Evolutionary conservation across 192 early-diverging fungal species (phyloP), one percentile per base, ranked within the genome.

Genomic region (Rhizophlyctis rosea): DNA sequence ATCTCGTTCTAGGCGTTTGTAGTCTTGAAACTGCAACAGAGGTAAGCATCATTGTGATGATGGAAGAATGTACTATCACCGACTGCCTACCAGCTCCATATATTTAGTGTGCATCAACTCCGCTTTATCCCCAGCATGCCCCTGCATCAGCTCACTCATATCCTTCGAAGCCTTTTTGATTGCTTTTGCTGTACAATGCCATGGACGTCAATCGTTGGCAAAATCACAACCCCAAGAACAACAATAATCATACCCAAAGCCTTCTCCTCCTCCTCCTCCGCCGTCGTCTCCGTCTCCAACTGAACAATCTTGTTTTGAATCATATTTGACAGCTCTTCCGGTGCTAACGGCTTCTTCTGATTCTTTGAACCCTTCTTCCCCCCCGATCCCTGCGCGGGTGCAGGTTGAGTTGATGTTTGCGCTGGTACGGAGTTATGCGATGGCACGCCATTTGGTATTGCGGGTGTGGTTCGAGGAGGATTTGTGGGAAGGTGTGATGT

Each of bases 131-230:
- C 72, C 78, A 24, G 80, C 61, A 33, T 76, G 71, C 16, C 72
- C 75, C 47, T 84, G 75, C 29, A 74, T 71, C 9, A 81, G 62
- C 29, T 78, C 68, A 23, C 60, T 69, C 18, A 84, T 76, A 50
- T 86, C 82, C 47, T 65, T 81, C 36, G 78, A 73, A 18, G 81
- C 76, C 59, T 84, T 86, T 64, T 79, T 84, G 52, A 86, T 71
- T 4, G 76, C 78, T 54, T 78, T 80, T 16, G 80, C 84, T 86
- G 73, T 16, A n/a, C 14, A 18, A 51, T 5, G 21, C 4, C n/a
- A 16, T 18, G 47, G 18, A 23, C 3, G 35, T 35, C 44, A 52
- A 35, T 71, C 36, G 3, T 9, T 21, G 21, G 30, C 3, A n/a
- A n/a, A 11, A 21, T 34, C 16, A 51, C 28, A 24, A 71, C 50